These are phyloP conservation scores for Fusarium anthophilum DNA, from an alignment of 2,329 filamentous ascomycete species.

Conservation along the genomic window DNA sequence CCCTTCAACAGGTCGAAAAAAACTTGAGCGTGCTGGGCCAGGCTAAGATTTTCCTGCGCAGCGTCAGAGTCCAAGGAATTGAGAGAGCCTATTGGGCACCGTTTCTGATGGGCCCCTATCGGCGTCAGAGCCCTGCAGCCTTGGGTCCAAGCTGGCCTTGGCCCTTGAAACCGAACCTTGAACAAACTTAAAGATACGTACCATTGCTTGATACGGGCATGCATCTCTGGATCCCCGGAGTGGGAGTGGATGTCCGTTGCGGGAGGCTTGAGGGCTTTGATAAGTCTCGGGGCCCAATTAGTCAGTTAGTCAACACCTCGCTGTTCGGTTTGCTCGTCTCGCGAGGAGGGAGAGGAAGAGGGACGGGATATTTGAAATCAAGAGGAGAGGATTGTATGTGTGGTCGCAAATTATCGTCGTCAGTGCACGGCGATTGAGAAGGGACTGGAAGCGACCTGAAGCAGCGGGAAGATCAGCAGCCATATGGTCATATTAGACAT, in stretches of 20 bases:
- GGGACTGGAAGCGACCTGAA: slow-evolving; percentile 25
- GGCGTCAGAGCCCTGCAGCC: slow-evolving; percentile 30
- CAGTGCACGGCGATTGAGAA: background rate
- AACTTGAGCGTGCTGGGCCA: slow-evolving; percentile 27
- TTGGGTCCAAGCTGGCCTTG: slow-evolving; percentile 21
- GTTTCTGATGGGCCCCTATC: slow-evolving; percentile 17
- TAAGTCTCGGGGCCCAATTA: slow-evolving; percentile 4
- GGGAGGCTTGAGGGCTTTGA: slow-evolving; percentile 20
- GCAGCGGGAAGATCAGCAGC: slow-evolving; percentile 28
- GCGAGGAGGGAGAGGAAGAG: background rate
- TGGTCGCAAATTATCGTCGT: background rate
- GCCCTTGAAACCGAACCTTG: slow-evolving; percentile 12
- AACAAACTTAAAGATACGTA: slow-evolving; percentile 20
- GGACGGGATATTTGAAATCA: slow-evolving; percentile 30
- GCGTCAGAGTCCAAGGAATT: slow-evolving; percentile 32
- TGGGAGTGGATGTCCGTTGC: slow-evolving; percentile 20
- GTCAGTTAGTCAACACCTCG: background rate
- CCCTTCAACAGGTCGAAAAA: slow-evolving; percentile 21
- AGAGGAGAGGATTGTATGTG: background rate
- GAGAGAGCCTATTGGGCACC: slow-evolving; percentile 30
- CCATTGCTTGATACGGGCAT: background rate
- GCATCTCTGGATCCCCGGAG: slow-evolving; percentile 12
- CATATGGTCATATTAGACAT: slow-evolving; percentile 6
- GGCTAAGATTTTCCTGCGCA: slow-evolving; percentile 32
- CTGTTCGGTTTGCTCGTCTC: slow-evolving; percentile 10